These are phyloP conservation scores for Pseudopithomyces chartarum DNA, from an alignment of 2,329 filamentous ascomycete species.

Conservation along the genomic window DNA sequence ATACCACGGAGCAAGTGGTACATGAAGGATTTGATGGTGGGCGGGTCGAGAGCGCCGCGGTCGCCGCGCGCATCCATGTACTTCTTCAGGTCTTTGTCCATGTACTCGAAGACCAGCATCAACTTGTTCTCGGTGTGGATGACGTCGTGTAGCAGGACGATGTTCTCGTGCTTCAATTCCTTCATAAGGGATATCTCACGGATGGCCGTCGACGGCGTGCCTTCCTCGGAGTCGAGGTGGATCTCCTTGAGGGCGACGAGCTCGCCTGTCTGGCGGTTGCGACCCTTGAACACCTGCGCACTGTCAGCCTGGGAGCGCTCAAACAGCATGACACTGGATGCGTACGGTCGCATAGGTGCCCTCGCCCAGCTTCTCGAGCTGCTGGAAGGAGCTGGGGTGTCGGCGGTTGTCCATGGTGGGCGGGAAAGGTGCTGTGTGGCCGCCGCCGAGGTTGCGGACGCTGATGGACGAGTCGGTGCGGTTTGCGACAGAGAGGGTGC, in stretches of 20 bases:
- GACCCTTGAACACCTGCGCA: slow-evolving; percentile 90
- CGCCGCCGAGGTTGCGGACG: slow-evolving; percentile 53
- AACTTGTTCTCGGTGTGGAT: slow-evolving; percentile 99
- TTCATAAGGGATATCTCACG: slow-evolving; percentile 99
- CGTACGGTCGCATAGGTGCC: slow-evolving; percentile 96
- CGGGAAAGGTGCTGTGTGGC: slow-evolving; percentile 39
- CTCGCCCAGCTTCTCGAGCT: slow-evolving; percentile 97
- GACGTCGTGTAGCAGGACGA: slow-evolving; percentile 95
- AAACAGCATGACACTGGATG: background rate
- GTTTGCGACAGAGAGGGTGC: slow-evolving; percentile 52
- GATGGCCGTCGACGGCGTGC: slow-evolving; percentile 95
- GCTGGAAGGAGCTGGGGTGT: slow-evolving; percentile 97
- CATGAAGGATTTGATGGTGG: slow-evolving; percentile 99
- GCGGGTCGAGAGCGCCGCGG: slow-evolving; percentile 82
- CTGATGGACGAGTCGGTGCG: slow-evolving; percentile 59
- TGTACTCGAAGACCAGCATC: slow-evolving; percentile 98
- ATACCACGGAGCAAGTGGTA: slow-evolving; percentile 95
- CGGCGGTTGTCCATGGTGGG: slow-evolving; percentile 82
- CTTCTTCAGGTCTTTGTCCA: slow-evolving; percentile 98
- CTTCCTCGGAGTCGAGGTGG: slow-evolving; percentile 97
- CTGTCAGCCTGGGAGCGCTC: slow-evolving; percentile 23
- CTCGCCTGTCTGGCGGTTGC: slow-evolving; percentile 95
- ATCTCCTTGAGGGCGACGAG: slow-evolving; percentile 98
- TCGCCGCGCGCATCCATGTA: slow-evolving; percentile 97
- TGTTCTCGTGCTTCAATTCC: slow-evolving; percentile 98